Base-by-base conservation (phyloP, 192 early-diverging fungal genomes). In the Coemansia javaensis region DNA sequence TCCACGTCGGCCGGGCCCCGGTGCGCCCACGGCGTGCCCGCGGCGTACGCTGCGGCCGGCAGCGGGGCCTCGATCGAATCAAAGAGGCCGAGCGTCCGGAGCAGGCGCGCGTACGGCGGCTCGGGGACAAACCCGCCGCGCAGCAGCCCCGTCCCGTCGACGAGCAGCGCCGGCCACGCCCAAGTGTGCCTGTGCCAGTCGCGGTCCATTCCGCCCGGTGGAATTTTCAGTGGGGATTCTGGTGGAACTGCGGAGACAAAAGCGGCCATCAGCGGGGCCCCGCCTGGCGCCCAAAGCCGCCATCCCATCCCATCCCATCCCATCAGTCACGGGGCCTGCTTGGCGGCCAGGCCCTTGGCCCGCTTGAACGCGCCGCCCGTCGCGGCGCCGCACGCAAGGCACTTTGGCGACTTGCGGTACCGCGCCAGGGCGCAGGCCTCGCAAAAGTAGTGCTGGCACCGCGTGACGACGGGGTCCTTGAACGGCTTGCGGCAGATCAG, bases 401-500 rank as follows among this genome's bases (percentile, higher is more conserved):
- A 99, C 63, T 93, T 97, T 14, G 84, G 81, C 11, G 81, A 76
- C 62, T 93, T 93, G 20, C 78, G 57, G 66, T 87, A 89, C 18
- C 89, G 82, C 33, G 85, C 77, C 27, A 97, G 55, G 14, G 97
- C 97, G 47, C 97, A 99, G 11, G 75, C 75, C 68, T 97, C 93
- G 67, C 94, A 97, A 77, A 97, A 99, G 64, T 94, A 95, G 55
- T 99, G 97, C 25, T 81, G 77, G 70, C 97, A 75, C 52, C 89
- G 90, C 51, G 97, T 97, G 17, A 93, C 84, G 1, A 99, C 79
- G 0, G 97, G 97, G 35, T 87, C 81, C 21, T 75, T 81, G 55
- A 97, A 99, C 34, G 87, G 85, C 27, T 87, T 68, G 38, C 89
- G 77, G 66, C 97, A 99, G 46, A 99, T 92, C 17, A 90, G 48